Conservation (phyloP, 2,329 filamentous ascomycete species). For the Colletotrichum melonis region DNA sequence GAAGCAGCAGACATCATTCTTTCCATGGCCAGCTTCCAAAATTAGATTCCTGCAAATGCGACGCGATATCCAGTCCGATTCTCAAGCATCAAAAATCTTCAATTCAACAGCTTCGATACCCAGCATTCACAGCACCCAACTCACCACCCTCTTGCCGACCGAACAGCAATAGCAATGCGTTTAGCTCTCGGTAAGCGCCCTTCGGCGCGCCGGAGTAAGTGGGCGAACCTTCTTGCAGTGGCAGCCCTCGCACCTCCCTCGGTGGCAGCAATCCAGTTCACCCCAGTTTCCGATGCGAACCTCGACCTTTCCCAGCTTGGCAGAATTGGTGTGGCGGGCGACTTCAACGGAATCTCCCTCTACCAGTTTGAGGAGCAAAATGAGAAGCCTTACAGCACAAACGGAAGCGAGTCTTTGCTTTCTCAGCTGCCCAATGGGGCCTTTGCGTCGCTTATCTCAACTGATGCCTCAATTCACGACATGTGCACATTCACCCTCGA, state of each 20-base stretch:
- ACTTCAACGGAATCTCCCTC: slow-evolving; percentile 91
- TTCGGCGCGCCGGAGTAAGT: slow-evolving; percentile 51
- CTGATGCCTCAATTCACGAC: slow-evolving; percentile 86
- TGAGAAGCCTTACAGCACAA: slow-evolving; percentile 72
- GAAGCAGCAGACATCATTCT: not conserved
- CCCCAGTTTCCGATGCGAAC: slow-evolving; percentile 72
- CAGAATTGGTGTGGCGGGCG: slow-evolving; percentile 84
- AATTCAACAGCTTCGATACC: slow-evolving; percentile 15
- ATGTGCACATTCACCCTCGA: slow-evolving; percentile 84
- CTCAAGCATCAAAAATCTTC: slow-evolving; percentile 1
- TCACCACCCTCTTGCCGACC: not conserved
- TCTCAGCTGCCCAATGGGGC: slow-evolving; percentile 86
- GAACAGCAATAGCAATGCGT: slow-evolving; percentile 56
- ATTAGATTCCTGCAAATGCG: slow-evolving; percentile 30
- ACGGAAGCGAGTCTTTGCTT: slow-evolving; percentile 86
- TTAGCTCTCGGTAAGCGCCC: slow-evolving; percentile 56
- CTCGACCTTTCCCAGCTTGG: slow-evolving; percentile 85
- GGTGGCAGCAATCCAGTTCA: slow-evolving; percentile 67
- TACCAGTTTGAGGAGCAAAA: slow-evolving; percentile 88
- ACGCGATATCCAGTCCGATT: slow-evolving; percentile 18
- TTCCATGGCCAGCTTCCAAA: slow-evolving; percentile 28
- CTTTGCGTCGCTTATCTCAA: slow-evolving; percentile 78
- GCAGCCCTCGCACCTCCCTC: slow-evolving; percentile 54
- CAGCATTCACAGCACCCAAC: slow-evolving; percentile 8
- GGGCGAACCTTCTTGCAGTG: slow-evolving; percentile 52